Evolutionary conservation across 192 early-diverging fungal genomes (phyloP), one percentile per base, ranked within the genome.

Genomic region (Helicostylum pulchrum): DNA sequence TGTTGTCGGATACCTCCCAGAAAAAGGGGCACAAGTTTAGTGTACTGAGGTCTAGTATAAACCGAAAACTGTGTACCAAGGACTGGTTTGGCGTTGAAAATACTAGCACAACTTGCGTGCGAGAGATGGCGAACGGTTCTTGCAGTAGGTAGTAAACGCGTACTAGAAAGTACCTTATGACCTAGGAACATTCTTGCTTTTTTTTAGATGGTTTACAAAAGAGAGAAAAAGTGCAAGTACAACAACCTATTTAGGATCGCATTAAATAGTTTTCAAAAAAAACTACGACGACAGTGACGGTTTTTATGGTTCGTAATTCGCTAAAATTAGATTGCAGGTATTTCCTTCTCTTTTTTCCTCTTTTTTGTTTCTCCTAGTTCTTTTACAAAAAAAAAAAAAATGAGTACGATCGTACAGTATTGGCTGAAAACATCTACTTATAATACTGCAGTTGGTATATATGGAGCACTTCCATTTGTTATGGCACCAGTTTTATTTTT

Each of bases 401-500:
- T 45, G 42, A 10, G 20, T 45, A 45, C 12, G 21, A 2, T 39
- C 9, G 9, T 39, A 39, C 46, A 48, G 15, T 48, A 48, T 19
- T 48, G 46, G 46, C 14, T 48, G 2, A 59, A 59, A 7, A 43
- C 57, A 20, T 26, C 57, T 23, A 65, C 59, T 4, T 75, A 53
- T 58, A 52, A 54, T 10, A 56, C 17, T 6, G 44, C 47, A 7
- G 2, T 71, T 12, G 4, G 12, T 15, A 21, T 71, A 14, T 75
- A 75, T 53, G 23, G 20, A 17, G 12, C n/a, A 4, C 19, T 71
- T 30, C 68, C 73, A 1, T 34, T 59, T 21, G 32, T 63, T 8
- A 44, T 66, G 52, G 2, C 66, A 11, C 19, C 45, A 0, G 20
- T 50, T 52, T 53, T 71, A 4, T 58, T 43, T 12, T 49, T 66